Conservation (phyloP, 2,329 filamentous ascomycete species). For the Chaetomiaceae sp. region DNA sequence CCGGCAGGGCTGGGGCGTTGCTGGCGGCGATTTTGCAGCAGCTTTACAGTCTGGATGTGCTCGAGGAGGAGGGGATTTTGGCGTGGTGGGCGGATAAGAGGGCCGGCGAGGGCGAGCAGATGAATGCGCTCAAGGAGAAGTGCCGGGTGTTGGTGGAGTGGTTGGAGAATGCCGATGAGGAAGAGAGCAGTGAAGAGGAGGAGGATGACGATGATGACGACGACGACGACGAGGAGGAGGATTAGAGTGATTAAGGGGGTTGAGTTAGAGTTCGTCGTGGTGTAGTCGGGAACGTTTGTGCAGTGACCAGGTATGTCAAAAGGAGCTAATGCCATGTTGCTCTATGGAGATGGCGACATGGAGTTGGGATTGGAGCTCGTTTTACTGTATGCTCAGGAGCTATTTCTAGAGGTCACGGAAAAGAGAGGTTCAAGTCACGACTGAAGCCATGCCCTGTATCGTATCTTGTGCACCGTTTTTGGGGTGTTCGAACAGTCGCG, state of each 20-base stretch:
- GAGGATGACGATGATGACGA: slow-evolving; percentile 47
- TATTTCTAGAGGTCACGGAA: neutral
- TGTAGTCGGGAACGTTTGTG: neutral
- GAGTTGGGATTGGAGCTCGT: neutral
- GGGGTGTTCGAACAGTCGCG: too few species aligned
- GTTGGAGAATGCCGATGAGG: slow-evolving; percentile 71
- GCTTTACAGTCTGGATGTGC: slow-evolving; percentile 75
- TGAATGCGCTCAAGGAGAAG: slow-evolving; percentile 67
- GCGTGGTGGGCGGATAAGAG: slow-evolving; percentile 80
- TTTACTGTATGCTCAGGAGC: neutral
- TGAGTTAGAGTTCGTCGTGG: too few species aligned
- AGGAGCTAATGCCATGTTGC: neutral
- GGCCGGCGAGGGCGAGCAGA: slow-evolving; percentile 61
- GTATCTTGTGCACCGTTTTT: too few species aligned
- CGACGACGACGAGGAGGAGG: slow-evolving; percentile 31
- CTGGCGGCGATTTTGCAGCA: slow-evolving; percentile 77
- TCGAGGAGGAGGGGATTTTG: slow-evolving; percentile 85
- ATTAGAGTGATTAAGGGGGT: neutral
- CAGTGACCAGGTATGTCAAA: neutral
- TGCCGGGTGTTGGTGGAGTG: slow-evolving; percentile 79
- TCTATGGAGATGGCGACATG: neutral
- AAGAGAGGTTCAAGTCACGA: neutral
- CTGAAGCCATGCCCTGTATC: too few species aligned
- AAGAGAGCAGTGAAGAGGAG: slow-evolving; percentile 64
- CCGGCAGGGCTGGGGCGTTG: slow-evolving; percentile 52